Evolutionary conservation across 306 rosid species (phyloP).

Genomic region (Mimosa bimucronata): DNA sequence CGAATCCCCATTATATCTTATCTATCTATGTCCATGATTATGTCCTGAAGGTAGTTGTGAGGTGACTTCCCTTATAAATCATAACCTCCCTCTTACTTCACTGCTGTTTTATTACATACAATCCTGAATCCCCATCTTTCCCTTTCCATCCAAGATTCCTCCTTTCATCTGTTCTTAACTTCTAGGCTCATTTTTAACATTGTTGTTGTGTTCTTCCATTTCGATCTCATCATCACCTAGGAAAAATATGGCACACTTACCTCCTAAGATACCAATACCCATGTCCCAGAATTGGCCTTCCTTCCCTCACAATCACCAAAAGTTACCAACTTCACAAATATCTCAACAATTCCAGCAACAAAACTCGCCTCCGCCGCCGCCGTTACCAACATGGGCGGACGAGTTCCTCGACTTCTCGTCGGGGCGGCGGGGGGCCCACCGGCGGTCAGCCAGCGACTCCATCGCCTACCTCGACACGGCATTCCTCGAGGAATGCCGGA

Average conservation of each 20-base stretch:
- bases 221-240: conserved; percentile 6
- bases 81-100: background rate
- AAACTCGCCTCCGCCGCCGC: background rate
- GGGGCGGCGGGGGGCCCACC: conserved; percentile 67
- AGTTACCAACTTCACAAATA: conserved; percentile 27
- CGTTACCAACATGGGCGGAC: conserved; percentile 60
- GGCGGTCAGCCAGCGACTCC: conserved; percentile 85
- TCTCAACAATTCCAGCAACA: conserved; percentile 13
- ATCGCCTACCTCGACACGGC: conserved; percentile 52
- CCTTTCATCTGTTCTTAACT: background rate
- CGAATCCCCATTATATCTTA: too few relatives aligned
- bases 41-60: background rate
- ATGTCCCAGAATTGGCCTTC: conserved; percentile 75
- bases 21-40: background rate
- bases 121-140: background rate
- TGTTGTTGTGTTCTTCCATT: background rate
- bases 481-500: conserved; percentile 54
- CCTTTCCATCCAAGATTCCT: conserved; percentile 43
- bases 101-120: background rate
- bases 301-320: conserved; percentile 38
- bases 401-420: conserved; percentile 93
- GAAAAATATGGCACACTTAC: conserved; percentile 82
- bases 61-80: background rate
- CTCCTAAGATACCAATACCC: conserved; percentile 81
- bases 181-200: background rate